Evolutionary conservation across 129 eudicot genomes (phyloP).

Genomic region (Erigeron canadensis): DNA sequence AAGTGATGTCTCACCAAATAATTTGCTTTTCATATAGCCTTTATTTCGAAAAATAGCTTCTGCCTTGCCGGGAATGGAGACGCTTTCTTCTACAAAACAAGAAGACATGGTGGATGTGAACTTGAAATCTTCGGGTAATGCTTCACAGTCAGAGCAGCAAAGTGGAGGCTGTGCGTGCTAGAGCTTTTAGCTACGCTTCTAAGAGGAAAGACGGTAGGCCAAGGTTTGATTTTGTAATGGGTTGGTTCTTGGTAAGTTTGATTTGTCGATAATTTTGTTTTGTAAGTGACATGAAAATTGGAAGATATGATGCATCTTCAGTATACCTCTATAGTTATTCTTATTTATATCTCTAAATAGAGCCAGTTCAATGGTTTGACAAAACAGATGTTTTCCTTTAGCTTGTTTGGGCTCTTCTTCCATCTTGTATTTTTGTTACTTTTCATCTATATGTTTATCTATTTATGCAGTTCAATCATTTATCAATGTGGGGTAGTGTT

Average conservation of each 20-base stretch:
- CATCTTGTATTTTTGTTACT: neutral
- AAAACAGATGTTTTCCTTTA: constrained; percentile 4
- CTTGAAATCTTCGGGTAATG: constrained; percentile 55
- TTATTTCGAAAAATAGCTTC: constrained; percentile 84
- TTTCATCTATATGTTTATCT: neutral
- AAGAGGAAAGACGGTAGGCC: neutral
- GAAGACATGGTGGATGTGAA: constrained; percentile 97
- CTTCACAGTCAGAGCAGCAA: constrained; percentile 69
- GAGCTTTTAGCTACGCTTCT: constrained; percentile 14
- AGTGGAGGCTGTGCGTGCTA: constrained; percentile 86
- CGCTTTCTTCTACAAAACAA: constrained; percentile 70
- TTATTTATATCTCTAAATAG: constrained; percentile 5
- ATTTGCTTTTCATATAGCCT: constrained; percentile 43
- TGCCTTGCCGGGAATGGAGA: constrained; percentile 94
- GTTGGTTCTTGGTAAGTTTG: constrained; percentile 11
- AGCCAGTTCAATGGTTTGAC: constrained; percentile 22
- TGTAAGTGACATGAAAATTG: constrained; percentile 22
- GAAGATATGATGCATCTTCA: constrained; percentile 34
- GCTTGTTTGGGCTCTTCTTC: neutral
- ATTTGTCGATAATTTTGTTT: constrained; percentile 35
- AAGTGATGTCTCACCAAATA: neutral
- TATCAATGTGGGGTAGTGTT: too few species aligned
- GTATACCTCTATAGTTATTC: constrained; percentile 13
- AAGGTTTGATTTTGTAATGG: constrained; percentile 19
- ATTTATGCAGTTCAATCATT: neutral